These are phyloP conservation scores for Apiotrichum sp. DNA, from an alignment of 1,284 basidiomycete genomes.

Conservation along the genomic window DNA sequence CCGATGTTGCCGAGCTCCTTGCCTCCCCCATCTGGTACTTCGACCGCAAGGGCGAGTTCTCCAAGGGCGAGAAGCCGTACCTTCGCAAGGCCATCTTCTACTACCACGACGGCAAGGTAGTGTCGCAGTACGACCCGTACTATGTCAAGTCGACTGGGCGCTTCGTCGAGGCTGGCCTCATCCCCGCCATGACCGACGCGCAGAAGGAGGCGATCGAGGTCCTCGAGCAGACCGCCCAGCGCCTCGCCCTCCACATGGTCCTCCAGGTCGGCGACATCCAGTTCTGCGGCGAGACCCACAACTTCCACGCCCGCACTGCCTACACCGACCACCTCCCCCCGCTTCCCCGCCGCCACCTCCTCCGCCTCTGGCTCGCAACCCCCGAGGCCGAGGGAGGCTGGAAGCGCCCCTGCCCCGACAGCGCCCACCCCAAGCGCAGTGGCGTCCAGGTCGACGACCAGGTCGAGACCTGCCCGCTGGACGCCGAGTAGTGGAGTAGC, in stretches of 20 bases:
- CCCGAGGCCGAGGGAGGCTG: conserved; percentile 44
- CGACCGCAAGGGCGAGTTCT: conserved; percentile 28
- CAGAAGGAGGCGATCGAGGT: conserved; percentile 46
- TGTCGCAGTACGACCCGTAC: conserved; percentile 35
- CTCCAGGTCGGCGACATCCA: conserved; percentile 47
- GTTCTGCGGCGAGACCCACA: conserved; percentile 38
- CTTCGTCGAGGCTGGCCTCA: conserved; percentile 39
- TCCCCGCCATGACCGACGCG: conserved; percentile 33
- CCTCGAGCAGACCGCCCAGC: conserved; percentile 45
- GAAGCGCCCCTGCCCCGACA: conserved; percentile 44
- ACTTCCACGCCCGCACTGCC: conserved; percentile 47
- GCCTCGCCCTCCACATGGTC: conserved; percentile 46
- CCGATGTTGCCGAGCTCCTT: conserved; percentile 45
- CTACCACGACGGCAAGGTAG: conserved; percentile 16
- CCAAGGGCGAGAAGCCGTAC: conserved; percentile 21
- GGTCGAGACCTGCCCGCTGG: conserved; percentile 42
- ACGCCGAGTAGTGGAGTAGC: conserved; percentile 36
- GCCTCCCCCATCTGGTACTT: conserved; percentile 37
- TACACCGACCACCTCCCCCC: conserved; percentile 45
- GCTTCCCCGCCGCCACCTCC: conserved; percentile 43
- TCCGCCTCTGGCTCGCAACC: conserved; percentile 47
- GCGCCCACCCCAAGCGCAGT: conserved; percentile 38
- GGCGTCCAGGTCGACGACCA: conserved; percentile 43
- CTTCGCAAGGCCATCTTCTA: conserved; percentile 19
- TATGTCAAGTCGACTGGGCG: conserved; percentile 27